These are phyloP conservation scores for Osmanthus fragrans DNA, from an alignment of 257 asterid genomes.

Conservation along the genomic window DNA sequence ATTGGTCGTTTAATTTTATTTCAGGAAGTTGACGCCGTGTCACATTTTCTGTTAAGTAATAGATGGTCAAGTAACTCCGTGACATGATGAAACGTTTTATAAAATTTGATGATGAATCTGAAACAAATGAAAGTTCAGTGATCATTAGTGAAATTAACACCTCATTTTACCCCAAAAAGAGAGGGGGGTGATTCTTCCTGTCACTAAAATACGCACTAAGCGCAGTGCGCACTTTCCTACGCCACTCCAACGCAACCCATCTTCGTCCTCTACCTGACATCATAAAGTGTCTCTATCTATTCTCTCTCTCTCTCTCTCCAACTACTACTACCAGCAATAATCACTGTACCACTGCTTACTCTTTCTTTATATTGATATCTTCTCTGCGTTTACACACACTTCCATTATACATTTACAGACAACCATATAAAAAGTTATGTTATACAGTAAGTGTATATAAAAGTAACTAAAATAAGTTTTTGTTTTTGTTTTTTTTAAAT, in stretches of 20 bases:
- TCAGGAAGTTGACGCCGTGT: too few relatives aligned
- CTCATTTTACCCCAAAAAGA: background rate
- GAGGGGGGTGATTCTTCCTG: background rate
- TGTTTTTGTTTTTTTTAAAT: conserved; percentile 27
- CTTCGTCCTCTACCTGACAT: conserved; percentile 49
- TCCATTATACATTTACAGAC: conserved; percentile 15
- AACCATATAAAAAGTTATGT: background rate
- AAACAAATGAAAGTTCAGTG: background rate
- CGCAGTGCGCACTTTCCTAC: conserved; percentile 13
- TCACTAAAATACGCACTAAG: conserved; percentile 39
- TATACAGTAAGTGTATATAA: background rate
- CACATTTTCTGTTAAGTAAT: too few relatives aligned
- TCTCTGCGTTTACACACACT: conserved; percentile 20
- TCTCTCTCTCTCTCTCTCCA: conserved; percentile 28
- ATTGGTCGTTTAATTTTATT: too few relatives aligned
- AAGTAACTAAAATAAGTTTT: conserved; percentile 1
- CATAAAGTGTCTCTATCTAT: conserved; percentile 30
- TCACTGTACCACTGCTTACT: background rate
- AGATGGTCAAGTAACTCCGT: too few relatives aligned
- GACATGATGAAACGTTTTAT: too few relatives aligned
- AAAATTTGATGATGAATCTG: too few relatives aligned
- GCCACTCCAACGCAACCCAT: conserved; percentile 7
- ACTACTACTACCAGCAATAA: background rate
- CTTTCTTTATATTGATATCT: conserved; percentile 33
- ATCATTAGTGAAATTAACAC: background rate